Percentiles rank a stretch among this genome's conserved stretches.
Conservation (phyloP, 2,329 filamentous ascomycete species). For the Verticillium tricorpus region DNA sequence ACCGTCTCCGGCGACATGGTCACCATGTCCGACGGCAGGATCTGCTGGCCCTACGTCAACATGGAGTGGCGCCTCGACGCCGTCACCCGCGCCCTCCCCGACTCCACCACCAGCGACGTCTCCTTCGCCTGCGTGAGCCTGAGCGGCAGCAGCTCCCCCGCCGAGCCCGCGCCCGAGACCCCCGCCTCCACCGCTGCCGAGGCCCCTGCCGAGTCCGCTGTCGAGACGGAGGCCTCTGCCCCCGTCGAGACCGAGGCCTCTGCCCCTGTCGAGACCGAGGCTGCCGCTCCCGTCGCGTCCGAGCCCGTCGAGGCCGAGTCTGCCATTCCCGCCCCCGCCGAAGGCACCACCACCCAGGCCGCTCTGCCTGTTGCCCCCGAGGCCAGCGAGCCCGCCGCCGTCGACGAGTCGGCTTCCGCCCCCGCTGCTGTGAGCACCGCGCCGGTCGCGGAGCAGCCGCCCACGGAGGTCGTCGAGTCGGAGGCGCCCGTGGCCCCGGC, state of each 20-base stretch:
- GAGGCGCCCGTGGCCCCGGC: background rate
- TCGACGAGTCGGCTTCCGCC: background rate
- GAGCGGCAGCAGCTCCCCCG: constrained; percentile 56
- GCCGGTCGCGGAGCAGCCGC: background rate
- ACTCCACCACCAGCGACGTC: constrained; percentile 56
- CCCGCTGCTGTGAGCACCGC: background rate
- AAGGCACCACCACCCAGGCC: background rate
- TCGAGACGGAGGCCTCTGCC: constrained; percentile 12
- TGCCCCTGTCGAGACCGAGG: background rate
- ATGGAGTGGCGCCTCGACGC: constrained; percentile 42
- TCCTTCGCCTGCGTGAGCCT: constrained; percentile 63
- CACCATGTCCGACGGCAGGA: constrained; percentile 49
- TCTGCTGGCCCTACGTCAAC: constrained; percentile 59
- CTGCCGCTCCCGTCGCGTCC: background rate
- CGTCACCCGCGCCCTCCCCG: constrained; percentile 37
- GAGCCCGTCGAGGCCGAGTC: background rate
- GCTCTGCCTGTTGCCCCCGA: background rate
- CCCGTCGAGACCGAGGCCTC: background rate
- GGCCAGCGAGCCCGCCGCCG: background rate
- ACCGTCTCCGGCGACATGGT: constrained; percentile 60
- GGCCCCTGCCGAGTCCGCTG: constrained; percentile 58
- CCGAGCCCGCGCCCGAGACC: constrained; percentile 53
- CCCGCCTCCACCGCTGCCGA: constrained; percentile 2
- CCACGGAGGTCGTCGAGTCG: background rate
- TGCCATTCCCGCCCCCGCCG: background rate